Base-by-base conservation (phyloP, 352 stramenopile genomes). In the Globisporangium nodosum region DNA sequence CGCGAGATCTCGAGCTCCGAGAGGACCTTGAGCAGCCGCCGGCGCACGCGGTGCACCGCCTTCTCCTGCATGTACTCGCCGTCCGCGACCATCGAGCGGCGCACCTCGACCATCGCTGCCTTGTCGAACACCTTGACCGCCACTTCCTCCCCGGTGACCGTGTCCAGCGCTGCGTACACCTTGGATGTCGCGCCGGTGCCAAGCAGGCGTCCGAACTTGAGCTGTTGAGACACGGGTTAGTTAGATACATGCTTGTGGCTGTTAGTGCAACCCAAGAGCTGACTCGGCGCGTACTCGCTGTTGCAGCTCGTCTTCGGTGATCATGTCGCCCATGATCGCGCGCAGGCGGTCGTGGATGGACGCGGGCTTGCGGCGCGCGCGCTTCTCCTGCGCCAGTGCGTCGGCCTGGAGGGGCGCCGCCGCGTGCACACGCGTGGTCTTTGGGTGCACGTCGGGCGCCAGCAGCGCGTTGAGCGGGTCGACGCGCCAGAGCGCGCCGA, bases 81-180 rank as follows among this genome's bases (percentile, higher is more conserved):
- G 56, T 90, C 76, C 0, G 80, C 81, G 6, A 78, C 77, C 74
- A 94, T 94, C 24, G 84, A 94, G 42, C 82, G 67, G 8, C 84
- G 77, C 55, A 78, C 71, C 42, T 90, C 84, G 49, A 94, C 76
- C 81, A 94, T 88, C 42, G 74, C 55, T 12, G 76, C 81, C 69
- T 94, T 94, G 70, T 92, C 80, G 57, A 94, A 94, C 2, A 90
- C 80, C 56, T 94, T 94, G 35, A 94, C 69, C 0, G 84, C 85
- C 5, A 94, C 79, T 35, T 74, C 60, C 9, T 70, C 21, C 8
- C 74, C 76, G 3, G 76, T 78, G 3, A 15, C 37, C 5, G 73
- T 75, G 52, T 92, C 76, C 40, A 87, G 61, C 0, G 81, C 84
- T 27, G 77, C 78, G 35, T 79, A 91, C 39, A 94, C 84, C 56